Percentiles rank a stretch among this genome's conserved stretches.
Conservation (phyloP, 805 yeast genomes). For the Lipomyces yamadae region DNA sequence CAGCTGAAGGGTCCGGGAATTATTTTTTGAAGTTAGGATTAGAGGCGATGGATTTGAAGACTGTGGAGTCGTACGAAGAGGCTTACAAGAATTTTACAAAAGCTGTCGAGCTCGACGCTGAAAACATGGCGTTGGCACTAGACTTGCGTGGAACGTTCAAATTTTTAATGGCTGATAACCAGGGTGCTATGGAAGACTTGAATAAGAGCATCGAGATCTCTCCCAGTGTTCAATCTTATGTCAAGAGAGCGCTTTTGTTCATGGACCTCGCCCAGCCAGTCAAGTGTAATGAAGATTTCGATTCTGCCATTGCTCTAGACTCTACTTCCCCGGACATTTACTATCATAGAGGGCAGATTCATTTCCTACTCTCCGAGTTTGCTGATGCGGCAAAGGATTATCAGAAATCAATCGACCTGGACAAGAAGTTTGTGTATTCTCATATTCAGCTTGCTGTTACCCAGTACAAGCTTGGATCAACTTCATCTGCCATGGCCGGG, state of each 20-base stretch:
- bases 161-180: conserved; percentile 77
- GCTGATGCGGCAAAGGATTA: conserved; percentile 74
- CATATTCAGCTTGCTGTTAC: conserved; percentile 93
- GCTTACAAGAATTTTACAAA: conserved; percentile 57
- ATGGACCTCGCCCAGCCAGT: conserved; percentile 75
- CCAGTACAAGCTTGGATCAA: conserved; percentile 60
- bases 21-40: conserved; percentile 45
- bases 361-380: conserved; percentile 78
- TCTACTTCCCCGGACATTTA: conserved; percentile 78
- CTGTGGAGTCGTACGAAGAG: conserved; percentile 62
- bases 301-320: conserved; percentile 69
- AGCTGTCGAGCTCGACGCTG: conserved; percentile 41
- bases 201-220: conserved; percentile 64
- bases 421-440: conserved; percentile 78
- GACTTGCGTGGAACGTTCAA: conserved; percentile 84
- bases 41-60: conserved; percentile 48
- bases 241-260: conserved; percentile 77
- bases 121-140: conserved; percentile 67
- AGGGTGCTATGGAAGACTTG: conserved; percentile 65
- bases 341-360: conserved; percentile 94
- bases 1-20: conserved; percentile 65
- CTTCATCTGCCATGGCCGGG: conserved; percentile 32
- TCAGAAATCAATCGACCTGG: conserved; percentile 72
- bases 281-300: conserved; percentile 69
- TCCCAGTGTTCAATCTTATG: conserved; percentile 78